phyloP scores from a whole-genome alignment of 805 yeast species.

The Saturnispora mendoncae region DNA sequence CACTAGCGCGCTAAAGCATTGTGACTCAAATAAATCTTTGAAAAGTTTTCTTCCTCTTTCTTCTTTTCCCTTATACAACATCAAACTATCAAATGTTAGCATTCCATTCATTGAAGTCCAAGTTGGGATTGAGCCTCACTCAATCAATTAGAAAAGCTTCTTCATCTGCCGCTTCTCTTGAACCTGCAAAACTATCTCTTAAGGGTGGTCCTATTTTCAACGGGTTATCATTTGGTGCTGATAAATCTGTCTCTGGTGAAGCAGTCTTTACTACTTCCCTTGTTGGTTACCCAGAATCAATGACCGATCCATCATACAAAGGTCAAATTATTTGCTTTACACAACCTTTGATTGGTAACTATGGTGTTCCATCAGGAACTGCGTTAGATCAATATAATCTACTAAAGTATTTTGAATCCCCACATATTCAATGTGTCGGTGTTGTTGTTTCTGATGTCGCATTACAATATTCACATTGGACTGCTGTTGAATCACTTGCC shows the following conservation, averaged over 20 bases:
- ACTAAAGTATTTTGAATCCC: constrained; percentile 85
- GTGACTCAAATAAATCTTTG: constrained; percentile 1
- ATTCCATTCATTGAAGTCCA: constrained; percentile 11
- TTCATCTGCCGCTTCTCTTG: constrained; percentile 33
- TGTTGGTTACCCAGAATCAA: constrained; percentile 96
- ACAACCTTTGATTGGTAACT: constrained; percentile 94
- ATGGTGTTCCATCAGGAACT: constrained; percentile 89
- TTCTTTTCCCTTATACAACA: not conserved
- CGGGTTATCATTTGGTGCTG: constrained; percentile 95
- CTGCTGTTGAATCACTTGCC: constrained; percentile 91
- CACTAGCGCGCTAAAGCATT: constrained; percentile 7
- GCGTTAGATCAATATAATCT: constrained; percentile 77
- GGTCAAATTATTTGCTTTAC: constrained; percentile 97
- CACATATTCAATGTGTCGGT: constrained; percentile 88
- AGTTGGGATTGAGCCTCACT: constrained; percentile 1
- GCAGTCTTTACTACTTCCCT: constrained; percentile 96
- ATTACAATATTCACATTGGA: constrained; percentile 96
- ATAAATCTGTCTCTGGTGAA: constrained; percentile 88
- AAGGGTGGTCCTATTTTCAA: constrained; percentile 88
- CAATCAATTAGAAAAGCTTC: constrained; percentile 15
- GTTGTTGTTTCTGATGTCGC: constrained; percentile 96
- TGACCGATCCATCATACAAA: constrained; percentile 96
- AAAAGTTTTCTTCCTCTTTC: not conserved
- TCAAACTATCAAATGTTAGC: constrained; percentile 12
- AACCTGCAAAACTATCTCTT: constrained; percentile 83